These are phyloP conservation scores for Penicillium sp. DNA, from an alignment of 2,329 filamentous ascomycete genomes.

Conservation along the genomic window DNA sequence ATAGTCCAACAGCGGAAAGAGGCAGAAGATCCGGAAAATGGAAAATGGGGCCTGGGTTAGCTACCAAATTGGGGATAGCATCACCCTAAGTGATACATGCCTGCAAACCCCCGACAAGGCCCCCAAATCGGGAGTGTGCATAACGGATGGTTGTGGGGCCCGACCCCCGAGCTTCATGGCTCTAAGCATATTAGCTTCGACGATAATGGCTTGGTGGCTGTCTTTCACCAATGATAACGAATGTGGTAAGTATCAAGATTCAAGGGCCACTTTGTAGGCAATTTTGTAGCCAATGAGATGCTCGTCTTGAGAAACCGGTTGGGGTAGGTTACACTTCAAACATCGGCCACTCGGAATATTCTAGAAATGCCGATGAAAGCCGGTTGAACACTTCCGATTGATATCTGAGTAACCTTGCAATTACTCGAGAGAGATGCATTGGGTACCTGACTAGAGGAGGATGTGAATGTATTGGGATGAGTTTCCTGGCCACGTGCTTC, in stretches of 20 bases:
- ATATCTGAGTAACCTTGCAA: too few species aligned
- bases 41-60: too few species aligned
- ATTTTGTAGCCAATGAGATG: background rate
- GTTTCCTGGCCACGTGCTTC: too few species aligned
- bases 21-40: background rate
- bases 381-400: too few species aligned
- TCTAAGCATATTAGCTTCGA: slow-evolving; percentile 1
- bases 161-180: slow-evolving; percentile 1
- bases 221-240: slow-evolving; percentile 1
- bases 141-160: background rate
- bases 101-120: background rate
- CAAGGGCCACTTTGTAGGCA: too few species aligned
- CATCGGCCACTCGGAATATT: background rate
- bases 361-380: background rate
- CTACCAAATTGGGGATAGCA: background rate
- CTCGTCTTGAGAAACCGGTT: background rate
- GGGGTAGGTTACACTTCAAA: background rate
- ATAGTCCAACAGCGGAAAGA: background rate
- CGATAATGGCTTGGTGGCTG: background rate
- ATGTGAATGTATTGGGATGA: background rate
- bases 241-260: background rate
- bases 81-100: background rate
- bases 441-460: too few species aligned
- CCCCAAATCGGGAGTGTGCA: background rate
- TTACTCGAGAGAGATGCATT: background rate